A percentile compares a stretch with the other conserved stretches of the same genome.
phyloP scores from a whole-genome alignment of 1,284 basidiomycete species.

The Puccinia polysora region DNA sequence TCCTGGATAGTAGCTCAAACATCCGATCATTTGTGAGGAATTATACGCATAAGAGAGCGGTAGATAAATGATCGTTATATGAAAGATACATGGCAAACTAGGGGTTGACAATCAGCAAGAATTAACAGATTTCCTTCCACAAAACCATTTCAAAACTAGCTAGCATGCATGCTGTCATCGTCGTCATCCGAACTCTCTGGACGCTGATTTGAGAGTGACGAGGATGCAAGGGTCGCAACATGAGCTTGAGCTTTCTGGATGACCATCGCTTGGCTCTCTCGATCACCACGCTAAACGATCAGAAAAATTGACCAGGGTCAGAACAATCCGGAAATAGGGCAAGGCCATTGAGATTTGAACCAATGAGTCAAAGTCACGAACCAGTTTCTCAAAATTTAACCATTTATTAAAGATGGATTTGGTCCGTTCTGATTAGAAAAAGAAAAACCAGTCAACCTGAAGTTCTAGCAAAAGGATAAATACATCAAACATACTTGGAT shows the following conservation, averaged over 20 bases:
- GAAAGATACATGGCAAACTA: no score
- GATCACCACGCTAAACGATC: slow-evolving; percentile 68
- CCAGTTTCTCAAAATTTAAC: slow-evolving; percentile 69
- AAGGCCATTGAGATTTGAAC: background rate
- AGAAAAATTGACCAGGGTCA: background rate
- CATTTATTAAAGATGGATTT: slow-evolving; percentile 92
- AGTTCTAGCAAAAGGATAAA: slow-evolving; percentile 29
- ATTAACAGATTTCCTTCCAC: no score
- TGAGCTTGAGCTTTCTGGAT: slow-evolving; percentile 72
- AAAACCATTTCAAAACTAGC: no score
- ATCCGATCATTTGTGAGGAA: no score
- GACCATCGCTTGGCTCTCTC: slow-evolving; percentile 71
- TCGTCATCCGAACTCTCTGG: no score
- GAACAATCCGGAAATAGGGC: background rate
- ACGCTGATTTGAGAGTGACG: no score
- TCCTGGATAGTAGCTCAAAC: no score
- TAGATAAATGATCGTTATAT: no score
- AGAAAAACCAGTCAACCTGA: background rate
- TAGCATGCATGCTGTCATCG: no score
- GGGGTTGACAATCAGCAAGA: no score
- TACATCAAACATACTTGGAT: slow-evolving; percentile 66
- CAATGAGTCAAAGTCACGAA: background rate
- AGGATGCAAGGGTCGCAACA: slow-evolving; percentile 5
- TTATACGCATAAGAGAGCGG: no score
- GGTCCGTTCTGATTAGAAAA: slow-evolving; percentile 53